Conservation (phyloP, 495 filamentous ascomycete species). For the Aspergillus bridgeri region DNA sequence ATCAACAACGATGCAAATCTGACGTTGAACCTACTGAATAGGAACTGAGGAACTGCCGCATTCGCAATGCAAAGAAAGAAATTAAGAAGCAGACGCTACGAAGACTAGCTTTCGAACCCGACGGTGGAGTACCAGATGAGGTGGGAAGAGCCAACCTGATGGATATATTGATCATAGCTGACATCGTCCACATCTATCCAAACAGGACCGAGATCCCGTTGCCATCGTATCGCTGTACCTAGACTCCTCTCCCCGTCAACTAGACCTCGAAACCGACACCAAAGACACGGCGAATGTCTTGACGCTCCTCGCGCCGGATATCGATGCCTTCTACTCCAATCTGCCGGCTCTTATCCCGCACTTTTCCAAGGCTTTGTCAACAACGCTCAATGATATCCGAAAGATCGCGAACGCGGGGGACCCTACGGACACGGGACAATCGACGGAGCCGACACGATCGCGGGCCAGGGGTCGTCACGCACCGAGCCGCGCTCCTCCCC, state of each 20-base stretch:
- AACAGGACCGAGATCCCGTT: slow-evolving; percentile 35
- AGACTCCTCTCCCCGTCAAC: slow-evolving; percentile 26
- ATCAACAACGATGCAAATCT: background rate
- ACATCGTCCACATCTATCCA: background rate
- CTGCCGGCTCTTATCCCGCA: slow-evolving; percentile 25
- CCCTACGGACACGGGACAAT: background rate
- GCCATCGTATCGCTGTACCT: slow-evolving; percentile 39
- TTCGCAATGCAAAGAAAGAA: slow-evolving; percentile 33
- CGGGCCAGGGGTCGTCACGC: slow-evolving; percentile 29
- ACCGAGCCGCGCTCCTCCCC: slow-evolving; percentile 20
- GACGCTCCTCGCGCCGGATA: slow-evolving; percentile 35
- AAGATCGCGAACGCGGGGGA: slow-evolving; percentile 22
- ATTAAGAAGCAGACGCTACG: slow-evolving; percentile 33
- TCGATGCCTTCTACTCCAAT: slow-evolving; percentile 36
- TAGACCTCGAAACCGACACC: slow-evolving; percentile 21
- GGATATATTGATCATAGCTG: background rate
- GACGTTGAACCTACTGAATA: slow-evolving; percentile 11
- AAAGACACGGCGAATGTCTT: slow-evolving; percentile 21
- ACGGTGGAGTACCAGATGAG: slow-evolving; percentile 32
- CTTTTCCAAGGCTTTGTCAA: slow-evolving; percentile 29
- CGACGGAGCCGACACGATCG: slow-evolving; percentile 14
- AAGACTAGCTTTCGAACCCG: slow-evolving; percentile 33
- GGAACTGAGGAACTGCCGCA: slow-evolving; percentile 40
- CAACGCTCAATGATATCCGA: slow-evolving; percentile 28
- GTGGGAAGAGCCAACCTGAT: slow-evolving; percentile 17